Evolutionary conservation across 306 rosid species (phyloP), one percentile per base, ranked within the genome.

Genomic region (Begonia peltatifolia): DNA sequence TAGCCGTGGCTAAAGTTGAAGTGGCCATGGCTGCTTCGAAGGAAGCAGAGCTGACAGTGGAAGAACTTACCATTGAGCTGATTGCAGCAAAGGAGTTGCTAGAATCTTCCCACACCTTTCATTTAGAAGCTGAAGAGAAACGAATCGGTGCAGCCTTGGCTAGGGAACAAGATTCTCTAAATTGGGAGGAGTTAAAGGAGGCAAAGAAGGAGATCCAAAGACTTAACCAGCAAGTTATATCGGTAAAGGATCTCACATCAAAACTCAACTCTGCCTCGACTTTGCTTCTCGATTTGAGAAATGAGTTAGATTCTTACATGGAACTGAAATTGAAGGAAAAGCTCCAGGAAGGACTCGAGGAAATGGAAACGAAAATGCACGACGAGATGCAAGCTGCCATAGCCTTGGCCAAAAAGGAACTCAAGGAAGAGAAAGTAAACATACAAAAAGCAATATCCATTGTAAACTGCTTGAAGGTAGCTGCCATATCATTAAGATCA

Each of bases 51-150:
- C 83, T 83, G 76, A 71, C 84, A 15, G 84, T 87, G 47, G 87
- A 83, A 66, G 96, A 84, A 63, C 76, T 81, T 55, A 81, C 89
- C 14, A 79, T 79, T 61, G 94, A 87, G 71, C 78, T 92, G 62
- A 83, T 87, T 41, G 66, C 89, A 44, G 47, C 83, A 55, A 92
- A 81, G 74, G 87, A 87, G 73, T 70, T 74, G 12, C 59, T 92
- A 42, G 89, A 92, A 68, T 77, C 84, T 66, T 86, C 99, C 14
- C 94, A 83, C 62, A 86, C 83, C 23, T 70, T 84, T 38, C 99
- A 86, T 70, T 60, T 92, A 75, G 99, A 92, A 79, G 87, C 93
- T 9, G 99, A 87, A 74, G 99, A 92, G 62, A 92, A 77, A 14
- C 83, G 89, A 66, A 77, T 92, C 49, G 87, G 84, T 61, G 87